These are phyloP conservation scores for Beauveria australis DNA, from an alignment of 2,329 filamentous ascomycete species.

Conservation along the genomic window DNA sequence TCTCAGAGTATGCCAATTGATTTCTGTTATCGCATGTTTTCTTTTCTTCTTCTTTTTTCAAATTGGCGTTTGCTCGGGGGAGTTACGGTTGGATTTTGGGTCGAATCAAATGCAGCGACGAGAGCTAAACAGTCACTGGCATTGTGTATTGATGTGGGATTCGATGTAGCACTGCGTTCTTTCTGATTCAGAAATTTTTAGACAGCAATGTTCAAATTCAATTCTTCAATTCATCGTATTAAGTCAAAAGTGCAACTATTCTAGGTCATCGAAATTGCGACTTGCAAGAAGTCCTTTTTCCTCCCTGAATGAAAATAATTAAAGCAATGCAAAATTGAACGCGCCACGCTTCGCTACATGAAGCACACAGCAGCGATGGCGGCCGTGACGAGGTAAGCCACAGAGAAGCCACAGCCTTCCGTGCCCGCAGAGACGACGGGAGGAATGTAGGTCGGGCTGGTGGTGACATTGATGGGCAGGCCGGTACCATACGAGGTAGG, in stretches of 20 bases:
- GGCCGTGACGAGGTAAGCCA: background rate
- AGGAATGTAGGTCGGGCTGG: constrained; percentile 10
- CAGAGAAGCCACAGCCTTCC: constrained; percentile 15
- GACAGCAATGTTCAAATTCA: background rate
- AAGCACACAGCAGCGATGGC: background rate
- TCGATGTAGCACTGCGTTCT: background rate
- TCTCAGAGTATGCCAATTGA: background rate
- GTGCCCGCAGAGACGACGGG: constrained; percentile 19
- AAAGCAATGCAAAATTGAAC: background rate
- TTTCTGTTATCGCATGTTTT: background rate
- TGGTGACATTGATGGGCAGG: constrained; percentile 22
- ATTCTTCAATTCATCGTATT: background rate
- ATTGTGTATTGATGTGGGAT: background rate
- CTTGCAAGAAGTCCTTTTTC: background rate
- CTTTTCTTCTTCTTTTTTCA: background rate
- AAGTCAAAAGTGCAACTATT: background rate
- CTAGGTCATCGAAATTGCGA: background rate
- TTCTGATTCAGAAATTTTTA: background rate
- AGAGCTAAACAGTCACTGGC: background rate
- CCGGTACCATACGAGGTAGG: constrained; percentile 17
- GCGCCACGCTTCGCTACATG: background rate
- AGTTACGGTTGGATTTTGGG: background rate
- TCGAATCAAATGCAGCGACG: background rate
- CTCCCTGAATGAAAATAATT: background rate
- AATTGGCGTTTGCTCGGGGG: background rate